Conservation (phyloP, 2,329 filamentous ascomycete genomes). For the Epicoccum sorghinum region DNA sequence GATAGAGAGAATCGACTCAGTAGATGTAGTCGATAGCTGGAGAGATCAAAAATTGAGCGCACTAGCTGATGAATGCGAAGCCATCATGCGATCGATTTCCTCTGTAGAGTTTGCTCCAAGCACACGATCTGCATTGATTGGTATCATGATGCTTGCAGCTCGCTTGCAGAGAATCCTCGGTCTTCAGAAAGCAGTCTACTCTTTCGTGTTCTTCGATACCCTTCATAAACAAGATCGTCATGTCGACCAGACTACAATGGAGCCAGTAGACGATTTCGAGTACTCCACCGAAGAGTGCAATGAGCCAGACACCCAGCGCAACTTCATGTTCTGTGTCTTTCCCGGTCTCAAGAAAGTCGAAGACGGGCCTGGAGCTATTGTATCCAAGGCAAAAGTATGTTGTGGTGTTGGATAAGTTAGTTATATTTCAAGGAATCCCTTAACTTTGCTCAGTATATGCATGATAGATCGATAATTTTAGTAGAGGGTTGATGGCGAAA, state of each 20-base stretch:
- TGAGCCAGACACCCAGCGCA: constrained; percentile 19
- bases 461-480: too few species aligned
- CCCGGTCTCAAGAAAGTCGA: constrained; percentile 41
- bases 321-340: constrained; percentile 41
- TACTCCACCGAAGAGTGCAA: constrained; percentile 31
- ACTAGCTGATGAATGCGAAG: constrained; percentile 28
- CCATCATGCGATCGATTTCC: constrained; percentile 33
- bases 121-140: constrained; percentile 27
- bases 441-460: too few species aligned
- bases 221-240: constrained; percentile 1
- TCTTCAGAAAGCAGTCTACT: constrained; percentile 42
- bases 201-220: constrained; percentile 31
- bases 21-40: neutral
- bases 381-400: constrained; percentile 42
- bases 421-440: neutral
- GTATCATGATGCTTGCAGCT: constrained; percentile 32
- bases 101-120: constrained; percentile 21
- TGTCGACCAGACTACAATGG: constrained; percentile 39
- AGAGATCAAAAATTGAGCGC: neutral
- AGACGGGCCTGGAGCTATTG: constrained; percentile 33
- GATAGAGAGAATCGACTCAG: constrained; percentile 25
- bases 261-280: constrained; percentile 38
- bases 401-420: constrained; percentile 16
- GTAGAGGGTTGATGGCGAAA: too few species aligned
- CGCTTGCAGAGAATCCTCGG: constrained; percentile 35